These are phyloP conservation scores for Biscogniauxia marginata DNA, from an alignment of 2,329 filamentous ascomycete genomes.

Conservation along the genomic window DNA sequence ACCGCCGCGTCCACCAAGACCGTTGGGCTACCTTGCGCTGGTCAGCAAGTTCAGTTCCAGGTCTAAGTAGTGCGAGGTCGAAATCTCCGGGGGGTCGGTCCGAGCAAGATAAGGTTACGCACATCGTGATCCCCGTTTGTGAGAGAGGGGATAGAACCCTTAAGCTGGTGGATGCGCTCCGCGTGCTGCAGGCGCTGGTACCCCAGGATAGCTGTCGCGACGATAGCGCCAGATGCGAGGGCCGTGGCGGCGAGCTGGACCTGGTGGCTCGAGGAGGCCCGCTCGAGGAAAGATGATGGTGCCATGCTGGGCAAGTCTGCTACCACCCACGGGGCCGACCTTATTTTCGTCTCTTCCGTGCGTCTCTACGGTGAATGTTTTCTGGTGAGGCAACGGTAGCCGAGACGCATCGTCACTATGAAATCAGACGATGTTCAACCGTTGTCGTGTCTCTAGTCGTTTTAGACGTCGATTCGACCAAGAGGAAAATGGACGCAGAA, in stretches of 20 bases:
- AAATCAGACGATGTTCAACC: no score
- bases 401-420: no score
- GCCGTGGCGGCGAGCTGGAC: conserved; percentile 71
- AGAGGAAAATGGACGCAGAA: no score
- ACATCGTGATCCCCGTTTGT: conserved; percentile 32
- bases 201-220: conserved; percentile 59
- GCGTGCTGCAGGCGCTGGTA: conserved; percentile 60
- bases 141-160: conserved; percentile 55
- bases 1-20: conserved; percentile 59
- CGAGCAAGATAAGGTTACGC: conserved; percentile 23
- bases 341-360: no score
- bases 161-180: conserved; percentile 55
- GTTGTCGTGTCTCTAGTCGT: no score
- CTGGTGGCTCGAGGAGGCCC: conserved; percentile 44
- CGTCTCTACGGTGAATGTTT: no score
- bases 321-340: no score
- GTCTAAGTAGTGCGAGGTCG: neutral
- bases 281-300: conserved; percentile 43
- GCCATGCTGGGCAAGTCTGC: neutral
- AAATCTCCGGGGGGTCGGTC: neutral
- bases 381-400: no score
- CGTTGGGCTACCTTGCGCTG: conserved; percentile 51
- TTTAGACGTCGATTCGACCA: no score
- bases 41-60: conserved; percentile 22
- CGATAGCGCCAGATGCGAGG: conserved; percentile 60